These are phyloP conservation scores for Priceomyces fermenticarens DNA, from an alignment of 805 yeast species.

Conservation along the genomic window DNA sequence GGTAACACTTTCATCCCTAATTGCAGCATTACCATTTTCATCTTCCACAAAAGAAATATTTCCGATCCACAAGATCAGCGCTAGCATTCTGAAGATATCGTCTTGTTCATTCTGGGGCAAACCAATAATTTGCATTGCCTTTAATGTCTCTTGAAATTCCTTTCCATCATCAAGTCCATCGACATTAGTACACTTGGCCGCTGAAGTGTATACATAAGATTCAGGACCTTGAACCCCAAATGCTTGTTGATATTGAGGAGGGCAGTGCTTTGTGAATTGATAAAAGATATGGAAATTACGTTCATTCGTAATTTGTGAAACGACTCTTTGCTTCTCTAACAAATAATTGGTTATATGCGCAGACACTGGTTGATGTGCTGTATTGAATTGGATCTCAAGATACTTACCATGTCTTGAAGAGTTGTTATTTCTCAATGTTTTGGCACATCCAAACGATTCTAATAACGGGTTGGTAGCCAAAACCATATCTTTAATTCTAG, in stretches of 20 bases:
- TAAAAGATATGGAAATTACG: constrained; percentile 96
- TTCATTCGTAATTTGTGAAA: constrained; percentile 88
- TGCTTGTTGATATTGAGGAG: constrained; percentile 74
- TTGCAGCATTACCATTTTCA: constrained; percentile 78
- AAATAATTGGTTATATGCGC: constrained; percentile 95
- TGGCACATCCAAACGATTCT: constrained; percentile 93
- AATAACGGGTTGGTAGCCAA: constrained; percentile 92
- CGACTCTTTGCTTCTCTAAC: constrained; percentile 93
- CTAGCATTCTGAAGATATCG: constrained; percentile 77
- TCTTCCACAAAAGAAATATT: constrained; percentile 83
- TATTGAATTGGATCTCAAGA: constrained; percentile 82
- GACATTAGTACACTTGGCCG: constrained; percentile 81
- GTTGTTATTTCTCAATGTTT: constrained; percentile 83
- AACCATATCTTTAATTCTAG: constrained; percentile 93
- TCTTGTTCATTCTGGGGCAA: constrained; percentile 81
- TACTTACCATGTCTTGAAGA: constrained; percentile 93
- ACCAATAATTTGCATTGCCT: constrained; percentile 89
- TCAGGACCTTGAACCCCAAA: constrained; percentile 95
- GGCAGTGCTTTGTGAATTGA: constrained; percentile 90
- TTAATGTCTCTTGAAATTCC: constrained; percentile 77
- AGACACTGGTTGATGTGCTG: constrained; percentile 80
- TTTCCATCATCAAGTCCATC: constrained; percentile 79
- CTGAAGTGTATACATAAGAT: constrained; percentile 83
- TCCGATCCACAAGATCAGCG: constrained; percentile 92
- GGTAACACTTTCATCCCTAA: constrained; percentile 86